phyloP scores from a whole-genome alignment of 495 filamentous ascomycete species.

The Hypoxylon fuscum region DNA sequence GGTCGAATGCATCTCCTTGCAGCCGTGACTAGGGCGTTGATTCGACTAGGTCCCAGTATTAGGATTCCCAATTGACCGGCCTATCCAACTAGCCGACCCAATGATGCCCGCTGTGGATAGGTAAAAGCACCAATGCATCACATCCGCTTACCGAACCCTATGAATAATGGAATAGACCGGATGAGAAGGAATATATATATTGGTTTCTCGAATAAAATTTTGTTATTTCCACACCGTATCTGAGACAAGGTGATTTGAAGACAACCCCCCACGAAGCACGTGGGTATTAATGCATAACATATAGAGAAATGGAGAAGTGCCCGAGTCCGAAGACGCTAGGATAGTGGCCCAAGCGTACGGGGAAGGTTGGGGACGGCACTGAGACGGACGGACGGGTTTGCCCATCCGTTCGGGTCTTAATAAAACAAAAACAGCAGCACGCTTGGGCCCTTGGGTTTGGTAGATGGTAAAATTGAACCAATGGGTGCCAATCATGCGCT shows the following conservation, averaged over 20 bases:
- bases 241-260: no score
- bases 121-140: conserved; percentile 14
- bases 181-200: not conserved
- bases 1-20: conserved; percentile 8
- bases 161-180: conserved; percentile 11
- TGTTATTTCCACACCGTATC: no score
- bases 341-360: not conserved
- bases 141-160: conserved; percentile 4
- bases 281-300: no score
- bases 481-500: conserved; percentile 10
- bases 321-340: not conserved
- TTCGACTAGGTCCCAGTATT: no score
- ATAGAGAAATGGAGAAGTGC: not conserved
- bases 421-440: conserved; percentile 2
- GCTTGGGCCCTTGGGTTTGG: conserved; percentile 8
- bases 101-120: conserved; percentile 1
- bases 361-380: not conserved
- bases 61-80: conserved; percentile 8
- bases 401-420: conserved; percentile 28
- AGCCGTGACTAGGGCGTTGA: conserved; percentile 20
- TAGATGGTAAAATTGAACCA: conserved; percentile 2
- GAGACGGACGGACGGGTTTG: conserved; percentile 8
- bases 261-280: not conserved
- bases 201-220: no score
- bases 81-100: conserved; percentile 5